Percentiles rank a stretch among this genome's conserved stretches.
phyloP scores from a whole-genome alignment of 345 rosid genomes.

The Ceriops decandra region DNA sequence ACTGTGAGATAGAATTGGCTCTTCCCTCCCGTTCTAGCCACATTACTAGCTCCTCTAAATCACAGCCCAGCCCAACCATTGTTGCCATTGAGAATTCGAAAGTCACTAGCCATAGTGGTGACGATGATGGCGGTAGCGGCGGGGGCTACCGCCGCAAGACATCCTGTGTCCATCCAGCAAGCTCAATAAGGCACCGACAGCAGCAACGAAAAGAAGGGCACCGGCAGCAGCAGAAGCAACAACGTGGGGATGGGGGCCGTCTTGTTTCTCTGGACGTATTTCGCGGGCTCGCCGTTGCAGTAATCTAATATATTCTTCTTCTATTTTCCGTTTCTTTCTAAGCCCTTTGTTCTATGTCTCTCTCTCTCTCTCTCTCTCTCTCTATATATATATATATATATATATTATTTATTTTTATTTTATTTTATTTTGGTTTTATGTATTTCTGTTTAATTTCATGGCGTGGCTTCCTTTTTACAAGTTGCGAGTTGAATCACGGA shows the following conservation, averaged over 20 bases:
- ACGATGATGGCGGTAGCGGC: background rate
- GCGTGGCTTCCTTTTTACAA: too few species aligned
- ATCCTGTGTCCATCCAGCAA: slow-evolving; percentile 11
- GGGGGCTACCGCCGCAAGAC: background rate
- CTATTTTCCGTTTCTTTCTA: background rate
- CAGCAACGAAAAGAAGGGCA: slow-evolving; percentile 2
- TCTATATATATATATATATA: too few species aligned
- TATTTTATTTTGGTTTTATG: background rate
- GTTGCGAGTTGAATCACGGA: too few species aligned
- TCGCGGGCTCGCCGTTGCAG: slow-evolving; percentile 70
- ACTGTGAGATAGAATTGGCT: slow-evolving; percentile 25
- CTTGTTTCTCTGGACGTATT: slow-evolving; percentile 68
- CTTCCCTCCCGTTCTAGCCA: slow-evolving; percentile 28
- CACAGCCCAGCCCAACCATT: too few species aligned
- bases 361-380: background rate
- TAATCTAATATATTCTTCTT: slow-evolving; percentile 7
- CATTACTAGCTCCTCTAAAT: background rate
- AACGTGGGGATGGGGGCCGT: slow-evolving; percentile 18
- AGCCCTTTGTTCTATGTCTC: background rate
- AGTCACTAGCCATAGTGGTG: background rate
- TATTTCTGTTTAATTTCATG: background rate
- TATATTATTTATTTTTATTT: background rate
- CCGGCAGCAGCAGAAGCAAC: background rate
- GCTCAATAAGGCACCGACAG: slow-evolving; percentile 8
- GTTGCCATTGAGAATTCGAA: too few species aligned